phyloP scores from a whole-genome alignment of 2,329 filamentous ascomycete genomes.

The Knufia petricola region DNA sequence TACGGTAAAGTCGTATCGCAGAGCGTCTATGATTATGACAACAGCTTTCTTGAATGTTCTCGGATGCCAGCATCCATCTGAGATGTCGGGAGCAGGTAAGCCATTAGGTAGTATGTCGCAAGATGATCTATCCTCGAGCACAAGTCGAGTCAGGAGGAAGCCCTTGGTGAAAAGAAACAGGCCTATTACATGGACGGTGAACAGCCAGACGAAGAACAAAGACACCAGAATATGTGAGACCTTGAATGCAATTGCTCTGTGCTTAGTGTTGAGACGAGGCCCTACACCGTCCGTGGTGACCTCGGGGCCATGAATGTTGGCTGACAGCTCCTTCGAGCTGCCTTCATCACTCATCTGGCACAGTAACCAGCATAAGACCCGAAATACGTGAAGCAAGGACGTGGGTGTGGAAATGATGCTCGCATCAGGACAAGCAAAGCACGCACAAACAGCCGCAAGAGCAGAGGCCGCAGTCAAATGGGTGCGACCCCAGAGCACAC shows the following conservation, averaged over 20 bases:
- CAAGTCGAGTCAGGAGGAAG: conserved; percentile 79
- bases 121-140: conserved; percentile 65
- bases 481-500: background rate
- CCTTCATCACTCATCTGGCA: conserved; percentile 8
- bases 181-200: conserved; percentile 62
- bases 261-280: conserved; percentile 4
- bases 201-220: conserved; percentile 21
- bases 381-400: background rate
- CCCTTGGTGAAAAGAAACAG: conserved; percentile 91
- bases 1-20: conserved; percentile 94
- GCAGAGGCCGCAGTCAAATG: background rate
- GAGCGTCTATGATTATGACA: conserved; percentile 80
- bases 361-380: conserved; percentile 1
- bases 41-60: conserved; percentile 89
- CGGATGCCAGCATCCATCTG: conserved; percentile 86
- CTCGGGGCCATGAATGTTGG: conserved; percentile 2
- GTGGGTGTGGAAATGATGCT: background rate
- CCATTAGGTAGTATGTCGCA: conserved; percentile 55
- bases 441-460: background rate
- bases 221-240: conserved; percentile 20
- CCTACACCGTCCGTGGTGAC: conserved; percentile 3
- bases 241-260: conserved; percentile 20
- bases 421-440: background rate
- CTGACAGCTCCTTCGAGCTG: conserved; percentile 4
- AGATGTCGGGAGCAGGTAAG: conserved; percentile 30